Conservation (phyloP, 495 filamentous ascomycete species). For the Aspergillus panamensis region DNA sequence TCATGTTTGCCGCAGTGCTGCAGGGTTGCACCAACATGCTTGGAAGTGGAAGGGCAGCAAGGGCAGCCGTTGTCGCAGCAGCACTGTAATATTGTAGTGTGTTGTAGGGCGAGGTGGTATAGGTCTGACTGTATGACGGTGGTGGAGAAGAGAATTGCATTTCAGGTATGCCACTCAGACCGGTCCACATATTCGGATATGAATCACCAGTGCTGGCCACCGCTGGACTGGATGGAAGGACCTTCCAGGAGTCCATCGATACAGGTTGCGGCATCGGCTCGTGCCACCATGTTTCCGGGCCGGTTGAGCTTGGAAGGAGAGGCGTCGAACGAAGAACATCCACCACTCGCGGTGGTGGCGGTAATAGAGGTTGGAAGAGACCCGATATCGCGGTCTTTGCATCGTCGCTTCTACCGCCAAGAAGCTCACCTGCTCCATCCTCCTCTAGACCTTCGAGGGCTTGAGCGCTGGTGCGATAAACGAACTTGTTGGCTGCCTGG, state of each 20-base stretch:
- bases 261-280: slow-evolving; percentile 52
- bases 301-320: slow-evolving; percentile 83
- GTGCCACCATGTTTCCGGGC: slow-evolving; percentile 76
- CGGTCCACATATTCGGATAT: slow-evolving; percentile 74
- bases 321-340: slow-evolving; percentile 83
- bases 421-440: slow-evolving; percentile 90
- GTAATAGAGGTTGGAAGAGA: slow-evolving; percentile 84
- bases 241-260: slow-evolving; percentile 88
- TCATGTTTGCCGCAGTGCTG: slow-evolving; percentile 60
- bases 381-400: slow-evolving; percentile 84
- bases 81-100: slow-evolving; percentile 64
- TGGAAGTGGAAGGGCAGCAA: slow-evolving; percentile 78
- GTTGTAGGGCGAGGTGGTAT: slow-evolving; percentile 65
- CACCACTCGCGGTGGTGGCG: slow-evolving; percentile 88
- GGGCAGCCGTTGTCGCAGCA: slow-evolving; percentile 55
- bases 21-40: slow-evolving; percentile 88
- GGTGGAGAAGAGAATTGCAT: slow-evolving; percentile 67
- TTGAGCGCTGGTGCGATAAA: slow-evolving; percentile 84
- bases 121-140: slow-evolving; percentile 76
- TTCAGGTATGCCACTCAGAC: slow-evolving; percentile 64
- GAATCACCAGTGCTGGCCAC: slow-evolving; percentile 69
- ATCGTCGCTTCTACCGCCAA: slow-evolving; percentile 88
- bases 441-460: slow-evolving; percentile 96
- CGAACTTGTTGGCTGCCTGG: slow-evolving; percentile 95
- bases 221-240: slow-evolving; percentile 82